These are phyloP conservation scores for Cytospora paraplurivora DNA, from an alignment of 2,329 filamentous ascomycete genomes.

Conservation along the genomic window DNA sequence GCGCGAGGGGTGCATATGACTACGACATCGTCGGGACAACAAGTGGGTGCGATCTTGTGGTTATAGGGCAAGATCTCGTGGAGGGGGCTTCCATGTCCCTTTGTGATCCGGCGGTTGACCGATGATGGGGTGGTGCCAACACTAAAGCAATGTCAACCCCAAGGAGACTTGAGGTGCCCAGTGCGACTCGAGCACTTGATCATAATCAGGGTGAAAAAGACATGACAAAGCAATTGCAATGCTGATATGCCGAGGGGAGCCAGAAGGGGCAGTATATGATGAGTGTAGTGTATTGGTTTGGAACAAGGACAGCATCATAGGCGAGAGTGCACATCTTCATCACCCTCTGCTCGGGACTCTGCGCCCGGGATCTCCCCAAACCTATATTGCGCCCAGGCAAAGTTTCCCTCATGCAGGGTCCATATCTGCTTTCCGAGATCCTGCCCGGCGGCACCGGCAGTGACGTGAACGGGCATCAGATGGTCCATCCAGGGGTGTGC, in stretches of 20 bases:
- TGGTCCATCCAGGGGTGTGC: constrained; percentile 55
- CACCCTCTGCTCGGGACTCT: not conserved
- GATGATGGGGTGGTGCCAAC: not conserved
- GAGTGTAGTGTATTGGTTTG: not conserved
- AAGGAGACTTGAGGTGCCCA: not conserved
- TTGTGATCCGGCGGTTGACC: not conserved
- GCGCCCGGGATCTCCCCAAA: constrained; percentile 17
- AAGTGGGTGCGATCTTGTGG: not conserved
- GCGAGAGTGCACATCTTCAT: not conserved
- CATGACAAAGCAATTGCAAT: not conserved
- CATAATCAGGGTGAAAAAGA: not conserved
- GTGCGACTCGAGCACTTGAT: not conserved
- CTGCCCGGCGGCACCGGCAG: constrained; percentile 47
- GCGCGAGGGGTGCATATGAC: not conserved
- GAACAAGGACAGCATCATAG: not conserved
- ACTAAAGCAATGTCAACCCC: not conserved
- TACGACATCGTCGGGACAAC: not conserved
- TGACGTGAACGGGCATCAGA: constrained; percentile 51
- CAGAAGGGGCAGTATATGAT: not conserved
- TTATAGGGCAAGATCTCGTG: not conserved
- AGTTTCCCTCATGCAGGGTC: constrained; percentile 27
- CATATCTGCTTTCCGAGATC: constrained; percentile 27
- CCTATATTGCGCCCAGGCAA: constrained; percentile 29
- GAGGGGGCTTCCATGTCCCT: not conserved
- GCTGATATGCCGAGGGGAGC: not conserved